phyloP scores from a whole-genome alignment of 2,329 filamentous ascomycete genomes.

The Aureobasidium zeae region DNA sequence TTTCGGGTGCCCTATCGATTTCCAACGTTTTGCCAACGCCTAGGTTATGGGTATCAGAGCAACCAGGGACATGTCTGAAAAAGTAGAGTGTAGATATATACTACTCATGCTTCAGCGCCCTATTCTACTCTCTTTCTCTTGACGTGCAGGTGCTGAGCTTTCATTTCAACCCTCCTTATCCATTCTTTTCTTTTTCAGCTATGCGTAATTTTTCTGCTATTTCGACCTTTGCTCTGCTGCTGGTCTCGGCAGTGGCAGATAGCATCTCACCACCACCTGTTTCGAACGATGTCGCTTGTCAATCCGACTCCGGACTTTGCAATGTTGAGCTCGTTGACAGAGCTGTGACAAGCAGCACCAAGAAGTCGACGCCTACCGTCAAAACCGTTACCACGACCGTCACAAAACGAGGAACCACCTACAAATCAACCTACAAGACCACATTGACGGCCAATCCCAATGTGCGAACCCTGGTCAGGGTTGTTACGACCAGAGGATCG shows the following conservation, averaged over 20 bases:
- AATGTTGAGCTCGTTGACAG: conserved; percentile 8
- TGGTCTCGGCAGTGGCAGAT: conserved; percentile 4
- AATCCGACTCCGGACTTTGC: conserved; percentile 12
- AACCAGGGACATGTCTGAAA: too few relatives aligned
- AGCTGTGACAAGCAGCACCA: not conserved
- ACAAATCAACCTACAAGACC: not conserved
- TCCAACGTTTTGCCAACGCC: conserved; percentile 7
- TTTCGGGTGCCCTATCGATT: conserved; percentile 11
- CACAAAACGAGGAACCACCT: not conserved
- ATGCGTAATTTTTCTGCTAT: conserved; percentile 11
- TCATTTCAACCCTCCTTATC: not conserved
- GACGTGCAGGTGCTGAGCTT: too few relatives aligned
- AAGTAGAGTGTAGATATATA: too few relatives aligned
- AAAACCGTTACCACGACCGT: conserved; percentile 4
- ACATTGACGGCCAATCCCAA: conserved; percentile 6
- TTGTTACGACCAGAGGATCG: not conserved
- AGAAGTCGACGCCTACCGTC: not conserved
- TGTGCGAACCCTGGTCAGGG: not conserved
- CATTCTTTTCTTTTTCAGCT: too few relatives aligned
- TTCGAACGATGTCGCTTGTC: conserved; percentile 6
- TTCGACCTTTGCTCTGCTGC: conserved; percentile 13
- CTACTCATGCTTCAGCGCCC: too few relatives aligned
- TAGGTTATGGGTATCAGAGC: conserved; percentile 9
- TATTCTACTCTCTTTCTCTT: too few relatives aligned
- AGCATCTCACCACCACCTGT: not conserved